Evolutionary conservation across 2,329 filamentous ascomycete genomes (phyloP), one percentile per base, ranked within the genome.

Genomic region (Fusarium decemcellulare): DNA sequence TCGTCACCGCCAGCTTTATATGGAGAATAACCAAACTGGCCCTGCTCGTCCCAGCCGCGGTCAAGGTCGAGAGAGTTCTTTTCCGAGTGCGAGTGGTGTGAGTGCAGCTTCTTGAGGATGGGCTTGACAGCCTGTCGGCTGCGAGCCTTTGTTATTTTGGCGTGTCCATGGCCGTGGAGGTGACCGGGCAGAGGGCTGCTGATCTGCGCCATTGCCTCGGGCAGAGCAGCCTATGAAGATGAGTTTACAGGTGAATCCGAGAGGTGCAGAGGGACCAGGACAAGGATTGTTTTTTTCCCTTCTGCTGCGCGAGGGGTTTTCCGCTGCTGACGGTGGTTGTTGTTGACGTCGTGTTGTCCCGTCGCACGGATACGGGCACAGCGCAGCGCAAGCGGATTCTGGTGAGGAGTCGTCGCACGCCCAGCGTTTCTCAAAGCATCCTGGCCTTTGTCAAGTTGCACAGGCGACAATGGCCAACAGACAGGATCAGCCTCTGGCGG

Each of bases 61-160:
- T 90, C 86, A 66, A 91, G 77, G 71, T 91, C 89, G 63, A 91
- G 78, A 47, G 89, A 91, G 73, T 84, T 89, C 81, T 89, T 90
- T 69, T 89, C 87, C 70, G 87, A 89, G 47, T 85, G 63, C 67
- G 87, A 89, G 51, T 85, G 66, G 43, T 66, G 82, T 11, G 78
- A 76, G 55, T 81, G 79, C 63, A 86, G 76, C 76, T 90, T 90
- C 77, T 89, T 90, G 56, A 91, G 79, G 46, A 91, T 90, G 10
- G 89, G 89, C 78, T 90, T 90, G 68, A 89, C 86, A 63, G 82
- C 81, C 62, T 80, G 81, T 71, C 84, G 85, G 56, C 79, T 78
- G 71, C 82, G 81, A 53, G 82, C 74, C 76, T 88, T 88, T 73
- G 81, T 76, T 68, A 78, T 73, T 61, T 78, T 78, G 52, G 70